Evolutionary conservation across 1,284 basidiomycete genomes (phyloP).

Genomic region (Sparassis latifolia): DNA sequence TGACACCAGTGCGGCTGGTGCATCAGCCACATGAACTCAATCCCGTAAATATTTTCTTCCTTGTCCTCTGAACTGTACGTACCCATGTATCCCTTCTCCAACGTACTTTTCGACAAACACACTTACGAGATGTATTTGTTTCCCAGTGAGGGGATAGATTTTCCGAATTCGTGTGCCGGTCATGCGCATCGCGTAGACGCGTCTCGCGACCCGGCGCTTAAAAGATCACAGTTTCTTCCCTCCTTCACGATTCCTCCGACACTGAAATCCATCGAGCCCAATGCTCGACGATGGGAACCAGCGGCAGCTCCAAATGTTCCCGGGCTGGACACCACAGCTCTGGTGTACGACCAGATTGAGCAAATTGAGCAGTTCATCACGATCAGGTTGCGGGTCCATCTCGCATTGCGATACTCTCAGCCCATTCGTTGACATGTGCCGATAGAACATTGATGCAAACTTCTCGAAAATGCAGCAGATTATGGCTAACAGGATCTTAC

Average conservation of each 20-base stretch:
- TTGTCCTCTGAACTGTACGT: too few species aligned
- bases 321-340: slow-evolving; percentile 69
- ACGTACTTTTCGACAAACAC: too few species aligned
- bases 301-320: slow-evolving; percentile 59
- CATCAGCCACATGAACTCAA: too few species aligned
- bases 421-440: slow-evolving; percentile 1
- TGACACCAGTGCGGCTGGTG: background rate
- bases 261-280: slow-evolving; percentile 23
- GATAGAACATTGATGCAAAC: slow-evolving; percentile 88
- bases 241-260: slow-evolving; percentile 4
- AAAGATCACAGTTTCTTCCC: background rate
- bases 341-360: slow-evolving; percentile 82
- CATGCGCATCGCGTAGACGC: background rate
- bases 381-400: slow-evolving; percentile 67
- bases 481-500: slow-evolving; percentile 77
- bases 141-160: background rate
- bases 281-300: slow-evolving; percentile 52
- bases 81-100: too few species aligned
- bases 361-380: slow-evolving; percentile 96
- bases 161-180: background rate
- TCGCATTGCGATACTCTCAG: background rate
- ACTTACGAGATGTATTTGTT: too few species aligned
- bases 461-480: slow-evolving; percentile 87
- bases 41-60: too few species aligned
- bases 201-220: background rate